Evolutionary conservation across 1,139 yeast species (phyloP).

Genomic region (Lodderomyces elongisporus): DNA sequence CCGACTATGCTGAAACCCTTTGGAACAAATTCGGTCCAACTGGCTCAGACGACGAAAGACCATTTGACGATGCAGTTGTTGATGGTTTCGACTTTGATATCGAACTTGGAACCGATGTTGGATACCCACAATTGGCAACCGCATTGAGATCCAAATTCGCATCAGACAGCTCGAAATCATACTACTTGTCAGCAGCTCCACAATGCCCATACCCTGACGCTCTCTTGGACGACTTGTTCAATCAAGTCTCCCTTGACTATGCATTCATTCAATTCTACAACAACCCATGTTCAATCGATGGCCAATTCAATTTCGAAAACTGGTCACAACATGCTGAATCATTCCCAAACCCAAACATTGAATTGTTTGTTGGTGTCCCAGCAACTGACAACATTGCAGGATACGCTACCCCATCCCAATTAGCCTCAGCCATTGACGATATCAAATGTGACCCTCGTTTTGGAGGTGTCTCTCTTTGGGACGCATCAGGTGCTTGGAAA

Average conservation of each 20-base stretch:
- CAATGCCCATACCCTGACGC: constrained; percentile 93
- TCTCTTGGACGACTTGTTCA: constrained; percentile 63
- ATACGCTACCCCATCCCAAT: constrained; percentile 10
- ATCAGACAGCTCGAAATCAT: constrained; percentile 49
- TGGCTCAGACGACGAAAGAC: constrained; percentile 62
- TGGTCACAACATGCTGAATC: constrained; percentile 67
- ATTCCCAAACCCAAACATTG: constrained; percentile 32
- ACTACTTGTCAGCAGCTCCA: constrained; percentile 87
- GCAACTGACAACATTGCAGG: constrained; percentile 11
- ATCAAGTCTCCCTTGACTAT: constrained; percentile 65
- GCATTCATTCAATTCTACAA: constrained; percentile 92
- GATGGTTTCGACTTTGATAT: constrained; percentile 43
- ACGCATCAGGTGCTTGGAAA: constrained; percentile 75
- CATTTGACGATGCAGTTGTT: constrained; percentile 53
- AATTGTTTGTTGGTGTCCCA: constrained; percentile 16
- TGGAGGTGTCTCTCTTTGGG: constrained; percentile 91
- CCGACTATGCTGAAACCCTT: constrained; percentile 59
- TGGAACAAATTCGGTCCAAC: constrained; percentile 89
- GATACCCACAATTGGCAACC: constrained; percentile 58
- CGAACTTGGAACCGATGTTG: constrained; percentile 45
- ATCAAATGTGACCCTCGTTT: constrained; percentile 46
- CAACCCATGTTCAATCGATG: constrained; percentile 65
- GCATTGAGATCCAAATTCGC: constrained; percentile 49
- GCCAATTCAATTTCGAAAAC: constrained; percentile 71
- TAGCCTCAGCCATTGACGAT: constrained; percentile 20